Evolutionary conservation across 2,329 filamentous ascomycete genomes (phyloP).

Genomic region (Fusarium abutilonis): DNA sequence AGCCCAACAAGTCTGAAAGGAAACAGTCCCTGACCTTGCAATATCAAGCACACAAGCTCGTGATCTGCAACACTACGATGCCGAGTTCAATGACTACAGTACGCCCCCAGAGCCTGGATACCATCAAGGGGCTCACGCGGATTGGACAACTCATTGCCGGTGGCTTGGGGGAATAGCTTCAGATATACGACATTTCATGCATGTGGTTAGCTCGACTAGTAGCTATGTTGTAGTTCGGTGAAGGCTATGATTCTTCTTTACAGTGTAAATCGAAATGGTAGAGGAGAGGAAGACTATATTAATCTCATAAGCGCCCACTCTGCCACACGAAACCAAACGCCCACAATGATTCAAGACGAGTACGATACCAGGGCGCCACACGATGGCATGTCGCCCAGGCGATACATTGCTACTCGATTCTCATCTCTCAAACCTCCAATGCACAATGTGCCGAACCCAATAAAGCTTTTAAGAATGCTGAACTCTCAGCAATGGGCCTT

Average conservation of each 20-base stretch:
- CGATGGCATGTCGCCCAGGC: conserved; percentile 59
- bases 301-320: background rate
- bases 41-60: conserved; percentile 14
- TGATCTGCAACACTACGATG: conserved; percentile 31
- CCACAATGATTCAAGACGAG: conserved; percentile 41
- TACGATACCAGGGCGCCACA: conserved; percentile 54
- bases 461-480: conserved; percentile 60
- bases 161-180: background rate
- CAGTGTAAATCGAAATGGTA: conserved; percentile 31
- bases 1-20: too few relatives aligned
- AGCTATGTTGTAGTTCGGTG: conserved; percentile 28
- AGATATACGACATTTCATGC: background rate
- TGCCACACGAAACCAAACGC: background rate
- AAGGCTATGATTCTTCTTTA: conserved; percentile 17
- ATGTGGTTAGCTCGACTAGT: conserved; percentile 18
- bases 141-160: background rate
- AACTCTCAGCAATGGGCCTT: conserved; percentile 64
- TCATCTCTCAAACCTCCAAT: conserved; percentile 67
- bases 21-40: background rate
- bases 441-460: conserved; percentile 63
- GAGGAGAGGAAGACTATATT: conserved; percentile 25
- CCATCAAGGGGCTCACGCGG: background rate
- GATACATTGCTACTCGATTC: conserved; percentile 63
- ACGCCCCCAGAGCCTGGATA: conserved; percentile 5
- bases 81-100: conserved; percentile 8